Conservation (phyloP, 441 rosid genomes). For the Populus trichocarpa region DNA sequence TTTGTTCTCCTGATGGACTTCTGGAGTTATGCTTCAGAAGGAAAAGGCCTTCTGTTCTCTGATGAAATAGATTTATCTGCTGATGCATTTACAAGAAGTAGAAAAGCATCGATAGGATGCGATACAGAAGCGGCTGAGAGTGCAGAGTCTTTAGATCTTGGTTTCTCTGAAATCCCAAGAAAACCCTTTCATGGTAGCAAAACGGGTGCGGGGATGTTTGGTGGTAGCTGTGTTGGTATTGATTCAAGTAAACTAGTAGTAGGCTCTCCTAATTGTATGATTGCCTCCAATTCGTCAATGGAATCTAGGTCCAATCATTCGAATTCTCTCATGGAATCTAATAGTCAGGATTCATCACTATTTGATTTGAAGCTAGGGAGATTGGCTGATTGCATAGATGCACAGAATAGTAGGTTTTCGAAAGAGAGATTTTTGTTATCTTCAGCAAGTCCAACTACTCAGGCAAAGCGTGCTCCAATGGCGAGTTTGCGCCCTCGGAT, state of each 20-base stretch:
- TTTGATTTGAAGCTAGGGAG: conserved; percentile 72
- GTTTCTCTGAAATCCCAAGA: conserved; percentile 34
- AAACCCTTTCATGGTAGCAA: conserved; percentile 27
- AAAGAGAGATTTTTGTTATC: conserved; percentile 29
- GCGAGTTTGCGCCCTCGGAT: conserved; percentile 31
- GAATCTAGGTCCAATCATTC: conserved; percentile 42
- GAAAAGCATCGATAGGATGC: conserved; percentile 40
- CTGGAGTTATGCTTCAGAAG: conserved; percentile 54
- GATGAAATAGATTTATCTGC: conserved; percentile 42
- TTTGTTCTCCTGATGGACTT: conserved; percentile 47
- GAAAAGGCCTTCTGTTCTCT: conserved; percentile 35
- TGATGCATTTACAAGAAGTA: conserved; percentile 41
- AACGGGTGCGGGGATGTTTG: conserved; percentile 16
- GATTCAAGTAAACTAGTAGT: conserved; percentile 26
- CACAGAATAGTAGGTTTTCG: conserved; percentile 21
- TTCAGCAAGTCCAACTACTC: conserved; percentile 24
- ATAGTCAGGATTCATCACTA: conserved; percentile 40
- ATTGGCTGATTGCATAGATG: conserved; percentile 39
- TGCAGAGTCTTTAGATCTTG: conserved; percentile 29
- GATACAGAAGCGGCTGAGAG: conserved; percentile 36
- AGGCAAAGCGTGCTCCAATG: conserved; percentile 49
- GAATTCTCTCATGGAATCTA: conserved; percentile 32
- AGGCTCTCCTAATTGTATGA: conserved; percentile 26
- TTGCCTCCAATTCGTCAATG: conserved; percentile 36
- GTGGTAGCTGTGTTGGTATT: conserved; percentile 20